Evolutionary conservation across 1,139 yeast genomes (phyloP), one percentile per base, ranked within the genome.

Genomic region (Lodderomyces pseudojiufengensis): DNA sequence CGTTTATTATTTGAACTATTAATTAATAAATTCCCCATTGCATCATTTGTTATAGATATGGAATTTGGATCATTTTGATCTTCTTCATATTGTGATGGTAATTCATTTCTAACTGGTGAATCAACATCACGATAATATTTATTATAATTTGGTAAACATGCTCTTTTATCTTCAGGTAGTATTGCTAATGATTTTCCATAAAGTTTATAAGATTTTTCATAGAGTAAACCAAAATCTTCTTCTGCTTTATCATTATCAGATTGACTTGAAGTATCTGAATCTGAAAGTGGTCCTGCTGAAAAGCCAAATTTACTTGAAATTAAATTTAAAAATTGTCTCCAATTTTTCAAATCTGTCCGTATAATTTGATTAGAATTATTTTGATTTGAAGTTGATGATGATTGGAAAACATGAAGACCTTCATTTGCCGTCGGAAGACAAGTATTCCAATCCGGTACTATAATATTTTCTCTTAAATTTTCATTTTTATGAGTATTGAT

Each of bases 401-500:
- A 35, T 27, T 40, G 41, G 23, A 38, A 37, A 10, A 40, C 21
- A 7, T 18, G 5, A 5, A 28, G 33, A 21, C 37, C 24, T 5
- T 32, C 27, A 5, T 57, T 46, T n/a, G 61, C 70, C 9, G 40
- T 43, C 0, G 71, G 70, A 16, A 70, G 51, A 41, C 75, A 69
- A 32, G 46, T 49, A 22, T 58, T 52, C 76, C 76, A 70, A 35
- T 59, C 57, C 4, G 76, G 76, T 3, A 70, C 75, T 31, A 70
- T 65, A 11, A 62, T 48, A 45, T 69, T 70, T 36, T 66, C 73
- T 29, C 48, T 49, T 33, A 69, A 50, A 48, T 69, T 65, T 44
- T 69, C 74, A 45, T 69, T 69, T 42, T 65, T 67, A 45, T 67
- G 75, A 8, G 73, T 69, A 45, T 70, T 67, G 40, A 70, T 68